phyloP scores from a whole-genome alignment of 169 alveolate genomes.

The Perkinsus chesapeaki region DNA sequence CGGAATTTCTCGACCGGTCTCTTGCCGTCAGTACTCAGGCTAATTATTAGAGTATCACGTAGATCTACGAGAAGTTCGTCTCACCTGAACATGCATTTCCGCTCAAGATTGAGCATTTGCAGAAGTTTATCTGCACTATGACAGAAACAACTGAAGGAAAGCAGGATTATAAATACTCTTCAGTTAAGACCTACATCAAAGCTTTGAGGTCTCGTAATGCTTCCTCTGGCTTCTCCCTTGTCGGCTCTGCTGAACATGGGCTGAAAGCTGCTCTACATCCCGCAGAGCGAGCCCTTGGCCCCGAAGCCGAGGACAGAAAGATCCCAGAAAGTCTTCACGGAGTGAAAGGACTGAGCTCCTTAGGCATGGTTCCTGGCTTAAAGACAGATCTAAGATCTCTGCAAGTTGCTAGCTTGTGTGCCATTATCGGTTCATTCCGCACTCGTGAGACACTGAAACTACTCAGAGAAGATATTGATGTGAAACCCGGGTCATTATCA shows the following conservation, averaged over 20 bases:
- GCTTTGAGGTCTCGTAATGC: not conserved
- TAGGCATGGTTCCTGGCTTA: not conserved
- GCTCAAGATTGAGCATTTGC: not conserved
- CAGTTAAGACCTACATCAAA: not conserved
- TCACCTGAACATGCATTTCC: not conserved
- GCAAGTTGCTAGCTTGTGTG: not conserved
- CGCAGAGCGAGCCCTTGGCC: not conserved
- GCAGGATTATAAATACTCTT: not conserved
- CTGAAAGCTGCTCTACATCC: not conserved
- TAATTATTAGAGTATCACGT: not conserved
- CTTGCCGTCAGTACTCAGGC: not conserved
- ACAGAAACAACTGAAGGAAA: not conserved
- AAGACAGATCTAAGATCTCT: not conserved
- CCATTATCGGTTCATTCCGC: not conserved
- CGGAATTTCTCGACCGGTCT: not conserved
- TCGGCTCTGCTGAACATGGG: not conserved
- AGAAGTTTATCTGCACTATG: not conserved
- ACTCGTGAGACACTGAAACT: not conserved
- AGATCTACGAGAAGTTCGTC: not conserved
- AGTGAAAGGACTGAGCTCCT: not conserved
- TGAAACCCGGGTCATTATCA: not conserved
- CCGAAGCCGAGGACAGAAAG: not conserved
- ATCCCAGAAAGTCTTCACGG: not conserved
- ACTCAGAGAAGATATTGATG: not conserved
- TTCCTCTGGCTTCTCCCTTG: not conserved